Percentiles rank a stretch among this genome's conserved stretches.
Evolutionary conservation across 208 protist species (phyloP).

Genomic region (Trypanosoma avium): DNA sequence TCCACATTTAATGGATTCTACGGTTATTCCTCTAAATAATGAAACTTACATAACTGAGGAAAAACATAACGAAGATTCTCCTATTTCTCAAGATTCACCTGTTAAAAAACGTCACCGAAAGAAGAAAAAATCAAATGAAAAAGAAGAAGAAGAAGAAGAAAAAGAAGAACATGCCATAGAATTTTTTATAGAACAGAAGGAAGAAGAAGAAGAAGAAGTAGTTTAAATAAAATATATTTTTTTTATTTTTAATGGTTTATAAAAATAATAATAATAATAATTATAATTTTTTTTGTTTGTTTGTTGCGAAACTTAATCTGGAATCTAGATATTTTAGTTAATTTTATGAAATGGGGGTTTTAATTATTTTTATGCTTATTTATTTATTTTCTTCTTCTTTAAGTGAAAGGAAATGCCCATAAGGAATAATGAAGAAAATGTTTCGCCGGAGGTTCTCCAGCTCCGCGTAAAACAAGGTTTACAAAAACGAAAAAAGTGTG

Average conservation of each 20-base stretch:
- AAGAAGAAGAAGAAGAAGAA: conserved; percentile 9
- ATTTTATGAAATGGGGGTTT: not conserved
- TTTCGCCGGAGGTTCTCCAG: conserved; percentile 64
- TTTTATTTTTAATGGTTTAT: not conserved
- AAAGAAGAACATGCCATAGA: not conserved
- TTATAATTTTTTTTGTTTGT: too few relatives aligned
- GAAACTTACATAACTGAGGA: conserved; percentile 15
- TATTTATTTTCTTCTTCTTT: not conserved
- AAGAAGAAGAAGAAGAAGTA: not conserved
- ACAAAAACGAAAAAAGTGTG: conserved; percentile 91
- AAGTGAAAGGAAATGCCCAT: conserved; percentile 4
- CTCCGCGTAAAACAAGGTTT: conserved; percentile 87
- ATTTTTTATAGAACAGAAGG: not conserved
- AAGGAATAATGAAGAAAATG: conserved; percentile 33
- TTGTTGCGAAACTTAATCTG: too few relatives aligned
- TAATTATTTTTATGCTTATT: conserved; percentile 7
- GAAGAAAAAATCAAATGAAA: conserved; percentile 20
- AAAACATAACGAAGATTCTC: not conserved
- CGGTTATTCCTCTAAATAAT: conserved; percentile 39
- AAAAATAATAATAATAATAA: not conserved
- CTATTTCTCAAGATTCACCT: not conserved
- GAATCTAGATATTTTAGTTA: not conserved
- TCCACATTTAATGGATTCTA: conserved; percentile 57
- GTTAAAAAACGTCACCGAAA: conserved; percentile 17
- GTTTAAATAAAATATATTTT: not conserved